Percentiles rank a stretch among this genome's conserved stretches.
Conservation (phyloP, 129 eudicot species). For the Artemisia argyi region DNA sequence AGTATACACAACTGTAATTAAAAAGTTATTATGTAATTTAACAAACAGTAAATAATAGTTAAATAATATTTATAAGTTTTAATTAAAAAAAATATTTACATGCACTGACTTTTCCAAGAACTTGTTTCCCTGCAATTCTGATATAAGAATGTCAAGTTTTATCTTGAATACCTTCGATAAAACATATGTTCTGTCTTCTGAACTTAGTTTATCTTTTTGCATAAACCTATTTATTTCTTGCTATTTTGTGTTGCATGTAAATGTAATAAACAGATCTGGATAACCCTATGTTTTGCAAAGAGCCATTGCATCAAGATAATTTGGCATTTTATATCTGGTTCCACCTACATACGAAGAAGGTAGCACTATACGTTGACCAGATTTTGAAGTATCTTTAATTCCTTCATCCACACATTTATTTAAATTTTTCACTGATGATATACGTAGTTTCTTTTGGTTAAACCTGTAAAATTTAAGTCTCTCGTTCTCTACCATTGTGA, state of each 20-base stretch:
- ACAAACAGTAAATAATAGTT: too few relatives aligned
- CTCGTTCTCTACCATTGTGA: background rate
- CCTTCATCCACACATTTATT: background rate
- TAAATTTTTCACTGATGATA: background rate
- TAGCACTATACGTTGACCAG: background rate
- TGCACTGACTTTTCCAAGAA: background rate
- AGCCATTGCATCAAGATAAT: background rate
- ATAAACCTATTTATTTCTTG: background rate
- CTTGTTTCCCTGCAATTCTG: background rate
- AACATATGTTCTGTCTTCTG: background rate
- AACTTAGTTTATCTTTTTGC: background rate
- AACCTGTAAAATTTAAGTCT: background rate
- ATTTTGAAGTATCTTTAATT: background rate
- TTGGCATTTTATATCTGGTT: background rate
- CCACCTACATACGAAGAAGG: background rate
- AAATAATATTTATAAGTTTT: background rate
- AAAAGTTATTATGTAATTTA: background rate
- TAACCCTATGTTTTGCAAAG: too few relatives aligned
- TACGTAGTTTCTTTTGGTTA: background rate
- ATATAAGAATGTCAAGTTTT: background rate
- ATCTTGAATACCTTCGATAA: background rate
- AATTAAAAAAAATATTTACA: background rate
- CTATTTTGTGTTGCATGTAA: too few relatives aligned
- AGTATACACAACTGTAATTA: background rate
- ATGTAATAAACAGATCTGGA: too few relatives aligned